Evolutionary conservation across 331 rosid species (phyloP).

Genomic region (Acacia concinna): DNA sequence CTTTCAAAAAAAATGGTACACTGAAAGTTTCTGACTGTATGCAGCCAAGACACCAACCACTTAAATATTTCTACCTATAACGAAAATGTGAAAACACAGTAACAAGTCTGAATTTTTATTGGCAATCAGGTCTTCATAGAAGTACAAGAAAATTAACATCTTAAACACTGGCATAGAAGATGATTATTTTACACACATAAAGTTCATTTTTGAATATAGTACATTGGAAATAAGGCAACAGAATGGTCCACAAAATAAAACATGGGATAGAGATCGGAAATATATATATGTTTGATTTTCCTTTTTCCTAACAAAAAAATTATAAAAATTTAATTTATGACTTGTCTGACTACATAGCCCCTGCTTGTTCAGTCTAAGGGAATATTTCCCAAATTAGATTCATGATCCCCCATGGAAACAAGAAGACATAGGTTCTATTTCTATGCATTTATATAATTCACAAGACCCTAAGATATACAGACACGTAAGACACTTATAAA

Average conservation of each 20-base stretch:
- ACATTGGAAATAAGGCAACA: slow-evolving; percentile 20
- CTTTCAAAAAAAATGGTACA: not conserved
- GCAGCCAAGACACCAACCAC: not conserved
- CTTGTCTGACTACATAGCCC: slow-evolving; percentile 10
- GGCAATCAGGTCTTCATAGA: not conserved
- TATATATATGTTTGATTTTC: not conserved
- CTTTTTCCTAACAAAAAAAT: slow-evolving; percentile 9
- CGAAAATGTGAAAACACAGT: slow-evolving; percentile 15
- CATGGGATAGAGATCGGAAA: slow-evolving; percentile 3
- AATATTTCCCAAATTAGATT: slow-evolving; percentile 32
- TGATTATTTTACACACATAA: slow-evolving; percentile 32
- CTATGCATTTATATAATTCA: not conserved
- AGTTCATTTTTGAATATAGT: slow-evolving; percentile 39
- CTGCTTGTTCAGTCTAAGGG: slow-evolving; percentile 9
- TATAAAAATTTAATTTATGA: not conserved
- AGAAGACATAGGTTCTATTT: slow-evolving; percentile 13
- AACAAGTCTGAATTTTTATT: not conserved
- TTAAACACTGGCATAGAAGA: not conserved
- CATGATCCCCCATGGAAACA: slow-evolving; percentile 16
- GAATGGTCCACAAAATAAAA: slow-evolving; percentile 26
- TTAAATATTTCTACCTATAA: not conserved
- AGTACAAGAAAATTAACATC: not conserved
- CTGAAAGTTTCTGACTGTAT: not conserved
- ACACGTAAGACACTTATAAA: not conserved
- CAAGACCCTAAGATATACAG: not conserved